Base-by-base conservation (phyloP, 371 early-diverging fungal genomes). In the Haplosporangium sp. region DNA sequence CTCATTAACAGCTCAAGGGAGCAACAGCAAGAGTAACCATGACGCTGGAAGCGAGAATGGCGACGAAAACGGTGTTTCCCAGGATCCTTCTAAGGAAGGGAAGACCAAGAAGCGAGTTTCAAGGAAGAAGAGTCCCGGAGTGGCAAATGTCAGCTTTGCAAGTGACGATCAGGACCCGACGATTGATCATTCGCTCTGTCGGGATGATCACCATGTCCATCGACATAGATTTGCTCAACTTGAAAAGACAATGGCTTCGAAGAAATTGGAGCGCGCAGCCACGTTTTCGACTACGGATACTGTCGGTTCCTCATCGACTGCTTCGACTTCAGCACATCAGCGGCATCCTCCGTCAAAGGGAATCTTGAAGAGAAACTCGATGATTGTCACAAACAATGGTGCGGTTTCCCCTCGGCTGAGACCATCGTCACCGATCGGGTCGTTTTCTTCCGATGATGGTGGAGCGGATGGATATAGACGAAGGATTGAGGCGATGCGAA, bases 401-500 rank as follows among this genome's bases (percentile, higher is more conserved):
- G 60, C 58, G 13, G 54, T 66, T 21, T 69, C 70, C 8, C 67
- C 69, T 1, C 64, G 61, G 16, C 18, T 64, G 42, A 57, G 74
- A 23, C 75, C 81, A 6, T 66, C 81, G 5, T 81, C 81, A 4
- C 75, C 75, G 12, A 81, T 62, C 23, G 76, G 69, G 12, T 81
- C 81, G 13, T 63, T 64, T 12, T 67, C 62, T n/a, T 74, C 81
- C 14, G 66, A 69, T 29, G 69, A 68, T 20, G 66, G 74, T 14
- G 74, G 75, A 12, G 73, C 73, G 6, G 86, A 84, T 21, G 83
- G 73, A 0, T 86, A 86, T 66, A 77, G 87, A 64, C 80, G 82
- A 13, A 81, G 81, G 57, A 86, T 91, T 50, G 89, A 91, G 60
- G 85, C 86, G 16, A 87, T 91, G 83, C 83, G 87, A 18, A 84